Conservation (phyloP, 2,329 filamentous ascomycete genomes). For the Aureobasidium sp. region DNA sequence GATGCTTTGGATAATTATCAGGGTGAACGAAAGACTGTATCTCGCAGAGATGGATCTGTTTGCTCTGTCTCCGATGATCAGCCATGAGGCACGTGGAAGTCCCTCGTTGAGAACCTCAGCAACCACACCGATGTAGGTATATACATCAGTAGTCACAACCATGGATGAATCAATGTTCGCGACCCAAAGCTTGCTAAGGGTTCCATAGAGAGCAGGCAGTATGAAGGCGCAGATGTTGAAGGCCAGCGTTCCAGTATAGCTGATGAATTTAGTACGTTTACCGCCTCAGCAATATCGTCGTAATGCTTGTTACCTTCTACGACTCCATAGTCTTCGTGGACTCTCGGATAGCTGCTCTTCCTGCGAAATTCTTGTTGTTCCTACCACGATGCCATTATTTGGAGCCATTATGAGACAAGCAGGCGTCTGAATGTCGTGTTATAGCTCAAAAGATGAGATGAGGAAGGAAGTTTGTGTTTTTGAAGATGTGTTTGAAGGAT, state of each 20-base stretch:
- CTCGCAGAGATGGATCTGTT: constrained; percentile 47
- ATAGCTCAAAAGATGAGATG: too few species aligned
- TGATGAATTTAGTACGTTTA: constrained; percentile 2
- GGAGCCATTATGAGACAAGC: neutral
- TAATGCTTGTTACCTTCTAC: neutral
- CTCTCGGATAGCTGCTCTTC: neutral
- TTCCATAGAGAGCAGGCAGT: constrained; percentile 60
- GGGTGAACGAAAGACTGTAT: constrained; percentile 55
- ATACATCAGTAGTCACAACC: constrained; percentile 58
- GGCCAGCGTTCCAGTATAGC: constrained; percentile 51
- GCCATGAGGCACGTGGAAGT: constrained; percentile 60
- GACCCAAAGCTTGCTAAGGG: constrained; percentile 64
- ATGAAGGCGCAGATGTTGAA: constrained; percentile 59
- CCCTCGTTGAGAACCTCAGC: constrained; percentile 67
- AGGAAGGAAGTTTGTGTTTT: too few species aligned
- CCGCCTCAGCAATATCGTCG: neutral
- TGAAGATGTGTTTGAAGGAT: neutral
- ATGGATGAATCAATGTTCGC: constrained; percentile 55
- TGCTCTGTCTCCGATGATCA: constrained; percentile 59
- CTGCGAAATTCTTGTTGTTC: neutral
- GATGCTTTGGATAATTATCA: constrained; percentile 47
- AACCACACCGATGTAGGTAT: constrained; percentile 62
- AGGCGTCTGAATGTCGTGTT: neutral
- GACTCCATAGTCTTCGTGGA: neutral
- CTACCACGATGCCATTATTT: neutral